Evolutionary conservation across 768 basidiomycete genomes (phyloP), one percentile per base, ranked within the genome.

Genomic region (Mycena metata): DNA sequence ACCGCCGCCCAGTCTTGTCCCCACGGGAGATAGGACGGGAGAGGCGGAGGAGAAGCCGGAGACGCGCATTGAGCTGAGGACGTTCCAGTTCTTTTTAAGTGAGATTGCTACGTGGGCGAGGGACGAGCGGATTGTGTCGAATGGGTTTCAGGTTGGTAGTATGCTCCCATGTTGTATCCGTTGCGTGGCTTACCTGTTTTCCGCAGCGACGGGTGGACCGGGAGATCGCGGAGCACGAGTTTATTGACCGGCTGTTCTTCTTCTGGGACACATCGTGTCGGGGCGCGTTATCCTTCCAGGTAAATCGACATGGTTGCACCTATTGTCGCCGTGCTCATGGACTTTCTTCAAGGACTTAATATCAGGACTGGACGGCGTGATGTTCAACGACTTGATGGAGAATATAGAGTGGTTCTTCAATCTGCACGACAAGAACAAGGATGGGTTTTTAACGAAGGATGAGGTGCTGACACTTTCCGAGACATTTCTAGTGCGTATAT

Each of bases 401-500:
- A 97, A 95, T 72, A 97, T 99, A 74, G 95, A 98, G 78, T 99
- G 97, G 97, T 97, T 99, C 82, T 98, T 99, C 81, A 93, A 92
- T 73, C 78, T 99, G 55, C 95, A 97, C 69, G 96, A 96, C 80
- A 96, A 96, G 80, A 93, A 99, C 79, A 95, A 95, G 73, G 98
- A 99, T 76, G 96, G 97, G 1, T 96, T 84, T 78, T 80, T 99
- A 69, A 96, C 96, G 3, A 98, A 97, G 79, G 97, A 99, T 75
- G 98, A 99, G 77, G 94, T 99, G 21, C 79, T 99, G 72, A 97
- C 96, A 16, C 81, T 99, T 33, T 98, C 96, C 0, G 98, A 99
- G 79, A 94, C 96, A 5, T 86, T 99, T 60, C 82, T 99, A 78
- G 96, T 96, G 52, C 75, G 90, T 77, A 9, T 60, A 39, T 10